A percentile compares a stretch with the other conserved stretches of the same genome.
Conservation (phyloP, 2,329 filamentous ascomycete genomes). For the Xylariales sp. region DNA sequence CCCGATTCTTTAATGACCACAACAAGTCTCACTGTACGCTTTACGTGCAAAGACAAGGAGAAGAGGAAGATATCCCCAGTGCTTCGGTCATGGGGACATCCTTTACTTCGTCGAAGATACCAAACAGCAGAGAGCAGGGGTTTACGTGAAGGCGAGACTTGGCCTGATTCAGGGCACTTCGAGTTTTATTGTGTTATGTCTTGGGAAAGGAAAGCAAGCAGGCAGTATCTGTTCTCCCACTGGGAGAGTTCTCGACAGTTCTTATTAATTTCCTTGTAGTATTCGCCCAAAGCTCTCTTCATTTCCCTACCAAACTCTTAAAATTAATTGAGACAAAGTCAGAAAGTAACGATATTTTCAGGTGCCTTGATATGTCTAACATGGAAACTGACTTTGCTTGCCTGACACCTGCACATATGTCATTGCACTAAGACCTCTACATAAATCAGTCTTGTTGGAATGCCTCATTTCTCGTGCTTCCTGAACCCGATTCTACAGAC, state of each 20-base stretch:
- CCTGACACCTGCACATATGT: too few species aligned
- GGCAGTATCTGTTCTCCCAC: conserved; percentile 29
- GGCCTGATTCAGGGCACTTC: conserved; percentile 16
- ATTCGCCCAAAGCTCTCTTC: conserved; percentile 32
- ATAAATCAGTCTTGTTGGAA: too few species aligned
- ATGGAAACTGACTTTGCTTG: too few species aligned
- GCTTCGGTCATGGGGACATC: conserved; percentile 6
- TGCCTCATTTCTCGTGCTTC: too few species aligned
- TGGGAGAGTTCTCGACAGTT: conserved; percentile 32
- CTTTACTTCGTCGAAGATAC: conserved; percentile 14
- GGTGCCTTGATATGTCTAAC: not conserved
- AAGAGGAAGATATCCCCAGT: conserved; percentile 8
- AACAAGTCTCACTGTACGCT: conserved; percentile 13
- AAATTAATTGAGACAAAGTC: conserved; percentile 35
- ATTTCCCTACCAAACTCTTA: conserved; percentile 24
- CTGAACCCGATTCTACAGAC: too few species aligned
- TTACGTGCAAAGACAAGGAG: conserved; percentile 13
- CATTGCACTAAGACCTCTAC: too few species aligned
- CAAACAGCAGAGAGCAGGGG: conserved; percentile 18
- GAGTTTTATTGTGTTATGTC: conserved; percentile 31
- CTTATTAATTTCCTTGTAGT: conserved; percentile 42
- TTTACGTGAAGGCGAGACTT: too few species aligned
- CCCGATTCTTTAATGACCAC: conserved; percentile 17
- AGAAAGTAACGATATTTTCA: conserved; percentile 1
- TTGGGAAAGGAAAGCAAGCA: conserved; percentile 29